Percentiles rank a stretch among this genome's conserved stretches.
phyloP scores from a whole-genome alignment of 306 rosid species.

The Castanea sativa region DNA sequence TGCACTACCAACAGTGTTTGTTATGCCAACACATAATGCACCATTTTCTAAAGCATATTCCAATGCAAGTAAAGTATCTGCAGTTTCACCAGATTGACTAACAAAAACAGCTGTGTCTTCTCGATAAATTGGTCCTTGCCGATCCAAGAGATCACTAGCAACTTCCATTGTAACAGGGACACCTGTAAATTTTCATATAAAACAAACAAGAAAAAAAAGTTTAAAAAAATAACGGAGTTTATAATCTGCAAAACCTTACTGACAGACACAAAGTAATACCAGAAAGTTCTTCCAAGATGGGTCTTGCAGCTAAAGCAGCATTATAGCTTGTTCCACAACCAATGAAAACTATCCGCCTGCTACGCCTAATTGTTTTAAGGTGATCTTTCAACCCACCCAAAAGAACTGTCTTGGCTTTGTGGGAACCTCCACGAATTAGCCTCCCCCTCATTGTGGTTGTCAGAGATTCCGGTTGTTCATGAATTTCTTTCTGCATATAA shows the following conservation, averaged over 20 bases:
- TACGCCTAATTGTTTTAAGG: conserved; percentile 94
- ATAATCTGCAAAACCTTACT: conserved; percentile 13
- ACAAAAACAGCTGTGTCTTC: conserved; percentile 98
- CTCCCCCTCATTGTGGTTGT: conserved; percentile 99
- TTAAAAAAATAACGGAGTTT: background rate
- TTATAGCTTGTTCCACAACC: conserved; percentile 99
- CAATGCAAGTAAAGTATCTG: conserved; percentile 86
- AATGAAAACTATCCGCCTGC: conserved; percentile 85
- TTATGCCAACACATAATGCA: conserved; percentile 94
- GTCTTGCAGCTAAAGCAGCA: conserved; percentile 98
- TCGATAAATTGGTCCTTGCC: conserved; percentile 92
- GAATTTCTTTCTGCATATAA: conserved; percentile 98
- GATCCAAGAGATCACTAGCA: conserved; percentile 96
- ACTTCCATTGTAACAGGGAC: conserved; percentile 98
- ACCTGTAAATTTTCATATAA: conserved; percentile 47
- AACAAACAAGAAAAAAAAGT: conserved; percentile 17
- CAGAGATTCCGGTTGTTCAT: conserved; percentile 93
- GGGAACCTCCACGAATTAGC: conserved; percentile 72
- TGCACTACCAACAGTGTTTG: conserved; percentile 93
- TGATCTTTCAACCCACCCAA: conserved; percentile 96
- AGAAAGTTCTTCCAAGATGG: conserved; percentile 95
- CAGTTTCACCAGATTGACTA: conserved; percentile 99
- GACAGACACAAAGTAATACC: conserved; percentile 52
- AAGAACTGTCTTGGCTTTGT: conserved; percentile 79
- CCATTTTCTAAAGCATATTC: conserved; percentile 94